phyloP scores from a whole-genome alignment of 495 filamentous ascomycete species.

The Tuber umbilicatum region DNA sequence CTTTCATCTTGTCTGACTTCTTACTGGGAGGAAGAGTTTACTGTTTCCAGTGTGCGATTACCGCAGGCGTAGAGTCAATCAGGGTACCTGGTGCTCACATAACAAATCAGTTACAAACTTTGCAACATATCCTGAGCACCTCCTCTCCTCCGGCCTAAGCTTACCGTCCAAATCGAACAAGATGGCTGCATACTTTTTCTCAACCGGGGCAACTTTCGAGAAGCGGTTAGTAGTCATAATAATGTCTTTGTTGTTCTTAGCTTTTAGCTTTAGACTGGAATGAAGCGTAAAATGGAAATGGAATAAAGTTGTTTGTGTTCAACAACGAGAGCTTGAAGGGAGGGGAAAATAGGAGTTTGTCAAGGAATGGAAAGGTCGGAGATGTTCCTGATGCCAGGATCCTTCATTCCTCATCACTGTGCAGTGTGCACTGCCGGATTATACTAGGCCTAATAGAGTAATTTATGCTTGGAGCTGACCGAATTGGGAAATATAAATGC shows the following conservation, averaged over 20 bases:
- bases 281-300: background rate
- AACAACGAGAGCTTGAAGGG: background rate
- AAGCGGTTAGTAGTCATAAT: slow-evolving; percentile 3
- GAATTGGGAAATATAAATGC: background rate
- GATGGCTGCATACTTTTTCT: slow-evolving; percentile 60
- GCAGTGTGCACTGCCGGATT: background rate
- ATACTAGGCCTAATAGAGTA: background rate
- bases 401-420: background rate
- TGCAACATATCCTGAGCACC: background rate
- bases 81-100: slow-evolving; percentile 51
- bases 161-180: slow-evolving; percentile 86
- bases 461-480: background rate
- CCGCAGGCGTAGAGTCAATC: slow-evolving; percentile 71
- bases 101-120: background rate
- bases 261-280: background rate
- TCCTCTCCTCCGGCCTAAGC: background rate
- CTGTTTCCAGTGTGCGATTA: slow-evolving; percentile 88
- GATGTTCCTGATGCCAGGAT: background rate
- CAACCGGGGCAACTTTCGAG: slow-evolving; percentile 25
- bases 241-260: slow-evolving; percentile 4
- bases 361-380: background rate
- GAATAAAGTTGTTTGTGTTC: background rate
- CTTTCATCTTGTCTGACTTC: slow-evolving; percentile 6
- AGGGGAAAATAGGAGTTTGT: background rate
- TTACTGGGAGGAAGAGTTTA: slow-evolving; percentile 44